Base-by-base conservation (phyloP, 2,329 filamentous ascomycete species). In the Stachybotrys chartarum region DNA sequence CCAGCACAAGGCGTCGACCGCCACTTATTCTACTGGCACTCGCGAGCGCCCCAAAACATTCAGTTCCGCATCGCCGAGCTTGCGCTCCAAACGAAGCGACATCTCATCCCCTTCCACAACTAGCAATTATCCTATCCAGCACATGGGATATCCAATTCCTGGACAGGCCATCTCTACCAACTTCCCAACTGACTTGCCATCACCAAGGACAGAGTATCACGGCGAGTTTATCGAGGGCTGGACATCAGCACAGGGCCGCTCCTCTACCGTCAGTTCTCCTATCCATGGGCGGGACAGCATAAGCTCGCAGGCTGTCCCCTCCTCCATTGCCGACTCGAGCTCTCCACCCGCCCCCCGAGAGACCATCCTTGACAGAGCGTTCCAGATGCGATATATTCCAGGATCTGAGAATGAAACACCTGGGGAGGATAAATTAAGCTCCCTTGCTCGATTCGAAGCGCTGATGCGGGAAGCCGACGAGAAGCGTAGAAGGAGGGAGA, bases 291-390 rank as follows among this genome's bases (percentile, higher is more conserved):
- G 80, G 7, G 80, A 78, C 49, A 84, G 81, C 61, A 72, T 84
- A 51, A 73, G 78, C 58, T 83, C 81, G 1, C 75, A 78, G 12
- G 70, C 72, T 16, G 72, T 74, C 5, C 67, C 70, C 17, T 63
- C 64, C 12, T 65, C 69, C 12, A 63, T 75, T 8, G 61, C 73
- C 3, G 71, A 76, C 46, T 76, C 77, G 1, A 76, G 74, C 61
- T 79, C 80, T 0, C 80, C 81, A 0, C 78, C 80, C 2, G 70
- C 68, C 0, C 80, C 80, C 2, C 76, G 84, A 16, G 84, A 87
- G 67, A 86, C 84, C 0, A 87, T 87, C 53, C 68, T 87, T n/a
- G 84, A 87, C 64, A 72, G 84, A 45, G 84, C 84, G 0, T 87
- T 87, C 61, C 82, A 85, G 61, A 69, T 87, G 69, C 76, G 80